These are phyloP conservation scores for Escallonia herrerae DNA, from an alignment of 129 eudicot species.

Conservation along the genomic window DNA sequence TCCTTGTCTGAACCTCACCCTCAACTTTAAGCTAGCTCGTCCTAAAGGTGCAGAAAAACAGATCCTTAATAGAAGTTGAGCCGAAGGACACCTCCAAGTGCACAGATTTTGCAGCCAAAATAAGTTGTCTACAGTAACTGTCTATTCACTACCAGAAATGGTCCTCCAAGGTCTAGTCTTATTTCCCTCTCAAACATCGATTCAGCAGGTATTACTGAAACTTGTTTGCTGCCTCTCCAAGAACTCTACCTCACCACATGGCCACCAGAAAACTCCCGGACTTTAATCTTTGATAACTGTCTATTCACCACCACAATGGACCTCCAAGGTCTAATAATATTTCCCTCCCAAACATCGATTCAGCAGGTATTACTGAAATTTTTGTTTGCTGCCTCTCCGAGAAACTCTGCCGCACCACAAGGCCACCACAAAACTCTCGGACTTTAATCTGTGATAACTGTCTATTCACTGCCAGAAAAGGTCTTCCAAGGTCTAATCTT, in stretches of 20 bases:
- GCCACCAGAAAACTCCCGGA: constrained; percentile 13
- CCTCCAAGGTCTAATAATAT: constrained; percentile 1
- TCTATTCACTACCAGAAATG: constrained; percentile 13
- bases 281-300: constrained; percentile 1
- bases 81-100: background rate
- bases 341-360: constrained; percentile 6
- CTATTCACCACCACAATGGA: constrained; percentile 9
- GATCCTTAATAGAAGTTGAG: too few species aligned
- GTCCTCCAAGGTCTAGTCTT: constrained; percentile 1
- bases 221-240: constrained; percentile 17
- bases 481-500: constrained; percentile 1
- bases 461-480: constrained; percentile 13
- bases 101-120: constrained; percentile 15
- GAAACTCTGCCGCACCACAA: constrained; percentile 4
- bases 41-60: too few species aligned
- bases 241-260: constrained; percentile 5
- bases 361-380: constrained; percentile 5
- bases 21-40: too few species aligned
- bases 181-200: constrained; percentile 3
- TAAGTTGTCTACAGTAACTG: background rate
- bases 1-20: too few species aligned
- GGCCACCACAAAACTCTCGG: constrained; percentile 13
- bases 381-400: constrained; percentile 16
- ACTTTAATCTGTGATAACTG: constrained; percentile 4
- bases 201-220: constrained; percentile 8